Conservation (phyloP, 257 asterid species). For the Nicotiana attenuata region DNA sequence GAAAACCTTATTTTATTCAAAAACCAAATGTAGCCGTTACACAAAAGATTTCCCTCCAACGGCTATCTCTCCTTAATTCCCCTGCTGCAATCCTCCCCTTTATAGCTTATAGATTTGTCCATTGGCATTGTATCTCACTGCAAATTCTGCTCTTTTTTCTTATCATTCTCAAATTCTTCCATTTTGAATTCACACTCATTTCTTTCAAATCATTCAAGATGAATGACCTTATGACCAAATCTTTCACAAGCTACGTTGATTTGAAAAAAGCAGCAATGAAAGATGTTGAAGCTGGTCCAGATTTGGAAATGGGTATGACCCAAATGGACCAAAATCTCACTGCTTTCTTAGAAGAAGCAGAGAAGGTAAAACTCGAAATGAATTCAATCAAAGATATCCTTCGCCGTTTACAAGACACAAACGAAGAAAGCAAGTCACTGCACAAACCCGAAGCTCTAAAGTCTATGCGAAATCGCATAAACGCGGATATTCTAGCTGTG, state of each 20-base stretch:
- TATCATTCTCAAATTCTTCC: background rate
- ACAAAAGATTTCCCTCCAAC: conserved; percentile 1
- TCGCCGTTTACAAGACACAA: conserved; percentile 44
- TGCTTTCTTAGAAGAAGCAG: conserved; percentile 72
- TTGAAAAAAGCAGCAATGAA: conserved; percentile 82
- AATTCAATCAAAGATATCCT: conserved; percentile 55
- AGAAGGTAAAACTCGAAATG: conserved; percentile 63
- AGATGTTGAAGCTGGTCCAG: conserved; percentile 48
- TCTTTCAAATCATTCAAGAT: conserved; percentile 25
- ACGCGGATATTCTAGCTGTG: conserved; percentile 48
- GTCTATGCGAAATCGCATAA: conserved; percentile 41
- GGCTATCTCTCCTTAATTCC: conserved; percentile 1
- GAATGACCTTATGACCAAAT: conserved; percentile 93
- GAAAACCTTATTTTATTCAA: conserved; percentile 17
- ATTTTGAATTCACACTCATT: too few species aligned
- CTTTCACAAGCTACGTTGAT: conserved; percentile 89
- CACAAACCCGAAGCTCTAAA: conserved; percentile 86
- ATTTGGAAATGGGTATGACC: conserved; percentile 63
- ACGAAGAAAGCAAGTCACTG: conserved; percentile 54
- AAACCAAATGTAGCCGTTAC: conserved; percentile 20
- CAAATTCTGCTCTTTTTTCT: background rate
- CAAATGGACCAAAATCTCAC: conserved; percentile 57
- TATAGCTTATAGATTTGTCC: background rate
- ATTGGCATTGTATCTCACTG: background rate
- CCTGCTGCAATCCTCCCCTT: conserved; percentile 2